phyloP scores from a whole-genome alignment of 208 protist species.

The Acanthamoeba divionensis region DNA sequence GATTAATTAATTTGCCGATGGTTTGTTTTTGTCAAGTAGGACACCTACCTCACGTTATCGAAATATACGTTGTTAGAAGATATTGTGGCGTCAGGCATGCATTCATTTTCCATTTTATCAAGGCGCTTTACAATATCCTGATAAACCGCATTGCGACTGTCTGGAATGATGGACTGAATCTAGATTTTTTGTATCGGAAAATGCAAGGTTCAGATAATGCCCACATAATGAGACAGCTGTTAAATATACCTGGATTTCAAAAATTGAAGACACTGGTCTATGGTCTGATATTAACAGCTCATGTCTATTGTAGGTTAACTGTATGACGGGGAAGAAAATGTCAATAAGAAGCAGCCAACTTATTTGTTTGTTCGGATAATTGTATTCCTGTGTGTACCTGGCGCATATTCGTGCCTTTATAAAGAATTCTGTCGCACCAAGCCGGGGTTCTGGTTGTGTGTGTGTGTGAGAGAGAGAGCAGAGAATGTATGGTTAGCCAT shows the following conservation, averaged over 20 bases:
- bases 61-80: constrained; percentile 59
- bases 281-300: constrained; percentile 75
- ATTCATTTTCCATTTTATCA: constrained; percentile 75
- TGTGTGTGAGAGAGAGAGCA: too few relatives aligned
- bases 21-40: background rate
- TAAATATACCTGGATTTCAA: constrained; percentile 48
- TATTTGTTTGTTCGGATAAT: background rate
- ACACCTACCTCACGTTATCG: background rate
- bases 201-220: background rate
- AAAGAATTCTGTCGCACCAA: constrained; percentile 82
- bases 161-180: constrained; percentile 60
- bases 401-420: constrained; percentile 40
- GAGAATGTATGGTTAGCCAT: too few relatives aligned
- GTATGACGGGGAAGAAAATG: background rate
- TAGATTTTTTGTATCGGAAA: background rate
- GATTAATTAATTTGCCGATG: background rate
- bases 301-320: constrained; percentile 51
- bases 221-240: background rate
- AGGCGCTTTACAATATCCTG: constrained; percentile 71
- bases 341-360: background rate
- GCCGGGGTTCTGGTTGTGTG: constrained; percentile 76
- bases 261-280: constrained; percentile 57
- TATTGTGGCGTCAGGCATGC: constrained; percentile 68
- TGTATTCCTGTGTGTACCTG: background rate
- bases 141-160: constrained; percentile 54